Evolutionary conservation across 208 protist species (phyloP).

Genomic region (Trypanosoma congolense): DNA sequence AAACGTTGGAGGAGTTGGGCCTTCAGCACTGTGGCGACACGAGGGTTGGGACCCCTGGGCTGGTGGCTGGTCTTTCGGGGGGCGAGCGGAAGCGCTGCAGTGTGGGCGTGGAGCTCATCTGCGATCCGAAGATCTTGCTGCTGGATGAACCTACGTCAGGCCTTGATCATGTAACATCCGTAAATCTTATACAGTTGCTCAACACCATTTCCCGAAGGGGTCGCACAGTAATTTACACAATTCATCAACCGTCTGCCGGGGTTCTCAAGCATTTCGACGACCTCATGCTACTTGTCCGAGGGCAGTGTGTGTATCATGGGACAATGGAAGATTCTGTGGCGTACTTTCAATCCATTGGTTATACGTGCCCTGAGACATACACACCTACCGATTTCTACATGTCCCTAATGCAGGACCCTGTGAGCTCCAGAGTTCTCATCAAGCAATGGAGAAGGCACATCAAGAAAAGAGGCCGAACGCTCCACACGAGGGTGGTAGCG

Average conservation of each 20-base stretch:
- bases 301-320: conserved; percentile 82
- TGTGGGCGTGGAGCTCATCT: conserved; percentile 87
- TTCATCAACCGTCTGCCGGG: conserved; percentile 92
- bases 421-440: conserved; percentile 41
- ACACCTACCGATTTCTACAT: conserved; percentile 90
- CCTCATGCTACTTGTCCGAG: conserved; percentile 82
- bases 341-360: conserved; percentile 84
- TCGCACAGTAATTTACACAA: conserved; percentile 89
- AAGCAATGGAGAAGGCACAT: conserved; percentile 63
- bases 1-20: conserved; percentile 61
- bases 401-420: conserved; percentile 64
- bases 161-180: conserved; percentile 85
- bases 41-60: conserved; percentile 66
- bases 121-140: conserved; percentile 76
- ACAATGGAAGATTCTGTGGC: conserved; percentile 44
- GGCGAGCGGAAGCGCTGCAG: conserved; percentile 87
- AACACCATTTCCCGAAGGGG: conserved; percentile 62
- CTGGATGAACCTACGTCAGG: conserved; percentile 89
- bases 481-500: conserved; percentile 47
- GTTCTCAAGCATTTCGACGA: conserved; percentile 90
- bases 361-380: conserved; percentile 51
- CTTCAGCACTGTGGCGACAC: conserved; percentile 62
- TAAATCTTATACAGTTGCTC: conserved; percentile 75
- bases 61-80: conserved; percentile 73
- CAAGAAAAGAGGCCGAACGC: conserved; percentile 31